A percentile compares a stretch with the other conserved stretches of the same genome.
Conservation (phyloP, 2,329 filamentous ascomycete genomes). For the Colletotrichum tabaci region DNA sequence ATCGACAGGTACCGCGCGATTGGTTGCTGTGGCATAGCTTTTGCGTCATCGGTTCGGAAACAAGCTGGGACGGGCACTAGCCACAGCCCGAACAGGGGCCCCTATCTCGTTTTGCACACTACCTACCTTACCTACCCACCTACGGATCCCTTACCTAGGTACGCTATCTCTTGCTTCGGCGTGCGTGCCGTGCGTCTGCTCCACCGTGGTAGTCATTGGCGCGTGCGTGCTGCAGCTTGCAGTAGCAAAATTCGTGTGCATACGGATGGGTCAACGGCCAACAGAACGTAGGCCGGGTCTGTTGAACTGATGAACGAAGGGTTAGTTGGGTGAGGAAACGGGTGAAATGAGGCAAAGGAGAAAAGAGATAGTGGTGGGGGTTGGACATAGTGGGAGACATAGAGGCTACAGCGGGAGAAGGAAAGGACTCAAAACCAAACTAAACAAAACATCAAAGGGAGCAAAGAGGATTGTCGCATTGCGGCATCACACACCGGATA, state of each 20-base stretch:
- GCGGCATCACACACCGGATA: neutral
- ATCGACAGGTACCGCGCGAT: slow-evolving; percentile 33
- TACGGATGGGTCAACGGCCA: neutral
- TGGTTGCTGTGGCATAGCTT: slow-evolving; percentile 44
- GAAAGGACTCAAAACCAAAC: too few relatives aligned
- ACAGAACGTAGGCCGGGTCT: neutral
- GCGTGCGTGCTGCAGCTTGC: neutral
- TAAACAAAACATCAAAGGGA: neutral
- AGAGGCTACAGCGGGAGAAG: neutral
- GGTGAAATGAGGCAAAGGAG: neutral
- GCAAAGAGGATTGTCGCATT: neutral
- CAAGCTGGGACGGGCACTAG: slow-evolving; percentile 41
- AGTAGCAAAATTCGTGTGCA: slow-evolving; percentile 4
- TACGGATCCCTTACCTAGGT: too few relatives aligned
- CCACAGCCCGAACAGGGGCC: slow-evolving; percentile 37
- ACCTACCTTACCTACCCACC: too few relatives aligned
- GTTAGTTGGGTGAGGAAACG: neutral
- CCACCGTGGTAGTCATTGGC: slow-evolving; percentile 21
- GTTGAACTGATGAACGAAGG: slow-evolving; percentile 5
- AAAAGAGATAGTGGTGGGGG: neutral
- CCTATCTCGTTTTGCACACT: slow-evolving; percentile 7
- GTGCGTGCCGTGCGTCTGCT: neutral
- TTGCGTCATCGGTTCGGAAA: slow-evolving; percentile 44
- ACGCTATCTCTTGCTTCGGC: too few relatives aligned
- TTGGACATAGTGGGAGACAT: neutral